These are phyloP conservation scores for Aspergillus clavatus DNA, from an alignment of 2,329 filamentous ascomycete genomes.

Conservation along the genomic window DNA sequence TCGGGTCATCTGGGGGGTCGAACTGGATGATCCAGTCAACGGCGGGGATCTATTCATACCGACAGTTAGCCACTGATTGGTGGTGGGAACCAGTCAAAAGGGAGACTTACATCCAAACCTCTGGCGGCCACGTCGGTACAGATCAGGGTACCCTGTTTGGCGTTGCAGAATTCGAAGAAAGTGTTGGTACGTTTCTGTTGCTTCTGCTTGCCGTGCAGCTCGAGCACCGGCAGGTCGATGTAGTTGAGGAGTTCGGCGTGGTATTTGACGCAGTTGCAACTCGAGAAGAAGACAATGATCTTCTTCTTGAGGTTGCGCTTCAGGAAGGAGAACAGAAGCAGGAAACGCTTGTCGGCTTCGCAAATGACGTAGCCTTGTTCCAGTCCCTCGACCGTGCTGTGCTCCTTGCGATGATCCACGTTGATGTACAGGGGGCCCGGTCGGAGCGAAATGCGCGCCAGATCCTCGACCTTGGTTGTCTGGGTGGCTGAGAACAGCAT, in stretches of 20 bases:
- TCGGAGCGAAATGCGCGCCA: constrained; percentile 87
- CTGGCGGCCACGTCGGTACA: constrained; percentile 95
- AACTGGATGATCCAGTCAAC: constrained; percentile 98
- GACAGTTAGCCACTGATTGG: constrained; percentile 23
- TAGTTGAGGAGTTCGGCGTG: constrained; percentile 94
- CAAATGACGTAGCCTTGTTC: constrained; percentile 96
- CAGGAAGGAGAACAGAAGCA: constrained; percentile 89
- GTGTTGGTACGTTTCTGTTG: constrained; percentile 98
- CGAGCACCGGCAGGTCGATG: constrained; percentile 85
- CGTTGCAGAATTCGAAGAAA: constrained; percentile 93
- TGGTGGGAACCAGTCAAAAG: neutral
- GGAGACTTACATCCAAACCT: constrained; percentile 69
- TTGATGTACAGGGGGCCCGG: constrained; percentile 95
- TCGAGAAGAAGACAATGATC: constrained; percentile 94
- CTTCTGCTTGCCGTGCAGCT: constrained; percentile 92
- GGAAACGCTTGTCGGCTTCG: constrained; percentile 88
- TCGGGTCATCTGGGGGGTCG: constrained; percentile 84
- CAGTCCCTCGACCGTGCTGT: constrained; percentile 85
- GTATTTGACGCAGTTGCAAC: constrained; percentile 91
- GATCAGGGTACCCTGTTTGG: constrained; percentile 79
- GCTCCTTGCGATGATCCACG: constrained; percentile 83
- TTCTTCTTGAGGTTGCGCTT: constrained; percentile 93
- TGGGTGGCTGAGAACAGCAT: constrained; percentile 99
- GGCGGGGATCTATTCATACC: constrained; percentile 64
- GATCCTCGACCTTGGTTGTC: constrained; percentile 96